These are phyloP conservation scores for Fusarium oligoseptatum DNA, from an alignment of 2,329 filamentous ascomycete genomes.

Conservation along the genomic window DNA sequence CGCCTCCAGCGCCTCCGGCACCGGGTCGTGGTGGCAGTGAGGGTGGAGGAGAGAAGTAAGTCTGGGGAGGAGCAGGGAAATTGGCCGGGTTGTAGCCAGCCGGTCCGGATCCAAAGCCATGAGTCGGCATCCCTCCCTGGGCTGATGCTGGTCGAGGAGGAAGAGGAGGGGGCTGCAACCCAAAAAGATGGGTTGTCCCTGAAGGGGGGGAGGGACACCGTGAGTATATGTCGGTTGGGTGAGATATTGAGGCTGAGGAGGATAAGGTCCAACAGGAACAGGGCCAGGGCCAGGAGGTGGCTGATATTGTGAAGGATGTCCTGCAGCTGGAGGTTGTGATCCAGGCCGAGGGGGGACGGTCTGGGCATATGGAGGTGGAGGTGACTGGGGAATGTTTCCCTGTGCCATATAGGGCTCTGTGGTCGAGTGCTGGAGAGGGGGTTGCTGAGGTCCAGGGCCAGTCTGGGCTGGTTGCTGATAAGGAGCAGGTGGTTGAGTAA, in stretches of 20 bases:
- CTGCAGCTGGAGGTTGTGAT: constrained; percentile 27
- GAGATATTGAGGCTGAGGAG: constrained; percentile 40
- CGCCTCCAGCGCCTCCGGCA: constrained; percentile 5
- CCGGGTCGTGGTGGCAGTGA: constrained; percentile 36
- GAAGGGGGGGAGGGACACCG: constrained; percentile 15
- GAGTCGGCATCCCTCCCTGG: constrained; percentile 26
- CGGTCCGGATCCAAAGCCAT: constrained; percentile 40
- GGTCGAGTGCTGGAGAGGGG: constrained; percentile 20
- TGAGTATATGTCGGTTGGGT: constrained; percentile 41
- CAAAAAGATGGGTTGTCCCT: constrained; percentile 26
- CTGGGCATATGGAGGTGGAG: constrained; percentile 44
- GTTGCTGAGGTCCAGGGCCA: constrained; percentile 17
- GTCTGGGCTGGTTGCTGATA: constrained; percentile 24
- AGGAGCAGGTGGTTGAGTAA: constrained; percentile 2
- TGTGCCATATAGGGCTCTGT: constrained; percentile 17
- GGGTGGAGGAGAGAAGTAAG: constrained; percentile 46
- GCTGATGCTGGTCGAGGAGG: constrained; percentile 46
- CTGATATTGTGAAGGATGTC: constrained; percentile 29
- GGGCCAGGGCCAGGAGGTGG: constrained; percentile 7
- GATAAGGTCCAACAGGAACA: constrained; percentile 13
- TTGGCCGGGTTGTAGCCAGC: constrained; percentile 40
- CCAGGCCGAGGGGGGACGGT: constrained; percentile 17
- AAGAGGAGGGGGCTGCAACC: constrained; percentile 42
- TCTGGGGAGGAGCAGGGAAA: constrained; percentile 52
- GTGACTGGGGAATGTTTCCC: constrained; percentile 32